These are phyloP conservation scores for Sindora glabra DNA, from an alignment of 306 rosid species.

Conservation along the genomic window DNA sequence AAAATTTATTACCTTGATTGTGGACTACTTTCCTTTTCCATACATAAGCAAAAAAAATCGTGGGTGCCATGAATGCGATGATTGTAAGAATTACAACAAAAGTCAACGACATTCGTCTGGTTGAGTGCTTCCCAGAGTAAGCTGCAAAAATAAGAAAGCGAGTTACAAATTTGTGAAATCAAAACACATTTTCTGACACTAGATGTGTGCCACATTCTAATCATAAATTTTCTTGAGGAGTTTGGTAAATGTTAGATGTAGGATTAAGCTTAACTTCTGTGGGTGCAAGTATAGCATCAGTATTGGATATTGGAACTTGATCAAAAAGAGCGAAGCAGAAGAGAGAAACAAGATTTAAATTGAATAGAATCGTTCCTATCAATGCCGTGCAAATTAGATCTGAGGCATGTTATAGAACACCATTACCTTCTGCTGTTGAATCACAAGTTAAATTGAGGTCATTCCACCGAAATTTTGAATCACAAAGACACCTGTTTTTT, in stretches of 20 bases:
- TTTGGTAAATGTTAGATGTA: too few relatives aligned
- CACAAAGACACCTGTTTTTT: constrained; percentile 26
- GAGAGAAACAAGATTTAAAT: too few relatives aligned
- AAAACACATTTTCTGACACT: too few relatives aligned
- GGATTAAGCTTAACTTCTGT: too few relatives aligned
- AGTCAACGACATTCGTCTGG: neutral
- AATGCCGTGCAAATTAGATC: too few relatives aligned
- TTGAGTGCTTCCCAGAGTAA: neutral
- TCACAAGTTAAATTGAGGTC: constrained; percentile 8
- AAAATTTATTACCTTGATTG: neutral
- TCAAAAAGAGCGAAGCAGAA: too few relatives aligned
- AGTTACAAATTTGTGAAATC: neutral
- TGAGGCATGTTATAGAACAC: neutral
- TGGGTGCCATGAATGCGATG: neutral
- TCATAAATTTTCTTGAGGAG: too few relatives aligned
- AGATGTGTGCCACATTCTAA: too few relatives aligned
- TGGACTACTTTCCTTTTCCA: constrained; percentile 6
- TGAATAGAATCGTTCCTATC: neutral
- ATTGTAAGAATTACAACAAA: neutral
- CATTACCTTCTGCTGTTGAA: constrained; percentile 1
- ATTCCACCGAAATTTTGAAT: constrained; percentile 16
- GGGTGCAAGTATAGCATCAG: too few relatives aligned
- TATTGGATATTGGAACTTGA: too few relatives aligned
- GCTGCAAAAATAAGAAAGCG: neutral
- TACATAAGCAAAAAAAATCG: neutral